These are phyloP conservation scores for Niveomyces coronatus DNA, from an alignment of 2,329 filamentous ascomycete genomes.

Conservation along the genomic window DNA sequence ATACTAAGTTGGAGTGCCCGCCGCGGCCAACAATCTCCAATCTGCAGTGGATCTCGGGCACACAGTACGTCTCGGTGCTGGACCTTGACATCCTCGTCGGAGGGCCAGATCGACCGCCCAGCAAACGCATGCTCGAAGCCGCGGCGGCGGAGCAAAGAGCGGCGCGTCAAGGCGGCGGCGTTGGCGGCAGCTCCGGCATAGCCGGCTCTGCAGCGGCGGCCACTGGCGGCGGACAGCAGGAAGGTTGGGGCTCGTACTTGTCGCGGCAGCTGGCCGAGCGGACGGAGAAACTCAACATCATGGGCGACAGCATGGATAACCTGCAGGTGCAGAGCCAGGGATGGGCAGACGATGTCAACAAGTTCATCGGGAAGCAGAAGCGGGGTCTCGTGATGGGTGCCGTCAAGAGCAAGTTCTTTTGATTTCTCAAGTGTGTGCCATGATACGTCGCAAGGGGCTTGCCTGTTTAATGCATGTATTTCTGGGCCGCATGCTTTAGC, in stretches of 20 bases:
- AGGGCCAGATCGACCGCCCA: conserved; percentile 76
- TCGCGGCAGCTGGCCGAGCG: conserved; percentile 79
- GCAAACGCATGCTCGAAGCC: conserved; percentile 78
- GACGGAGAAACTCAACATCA: conserved; percentile 74
- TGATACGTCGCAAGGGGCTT: too few relatives aligned
- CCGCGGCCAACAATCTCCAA: conserved; percentile 88
- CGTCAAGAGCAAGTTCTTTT: conserved; percentile 49
- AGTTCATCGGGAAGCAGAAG: conserved; percentile 82
- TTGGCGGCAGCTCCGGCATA: conserved; percentile 13
- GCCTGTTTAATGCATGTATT: too few relatives aligned
- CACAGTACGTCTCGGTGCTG: conserved; percentile 75
- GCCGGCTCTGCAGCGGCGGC: conserved; percentile 13
- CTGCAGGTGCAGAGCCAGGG: conserved; percentile 70
- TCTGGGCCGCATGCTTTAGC: too few relatives aligned
- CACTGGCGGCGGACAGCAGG: conserved; percentile 33
- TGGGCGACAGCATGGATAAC: conserved; percentile 76
- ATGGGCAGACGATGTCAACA: conserved; percentile 81
- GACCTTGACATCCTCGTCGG: conserved; percentile 89
- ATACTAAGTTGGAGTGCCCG: conserved; percentile 62
- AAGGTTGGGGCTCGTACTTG: conserved; percentile 72
- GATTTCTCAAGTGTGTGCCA: background rate
- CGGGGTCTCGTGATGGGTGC: conserved; percentile 67
- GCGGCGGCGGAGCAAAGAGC: conserved; percentile 63
- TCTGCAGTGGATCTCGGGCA: conserved; percentile 92
- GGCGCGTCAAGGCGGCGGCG: conserved; percentile 26